These are phyloP conservation scores for Zymoseptoria pseudotritici DNA, from an alignment of 2,329 filamentous ascomycete genomes.

Conservation along the genomic window DNA sequence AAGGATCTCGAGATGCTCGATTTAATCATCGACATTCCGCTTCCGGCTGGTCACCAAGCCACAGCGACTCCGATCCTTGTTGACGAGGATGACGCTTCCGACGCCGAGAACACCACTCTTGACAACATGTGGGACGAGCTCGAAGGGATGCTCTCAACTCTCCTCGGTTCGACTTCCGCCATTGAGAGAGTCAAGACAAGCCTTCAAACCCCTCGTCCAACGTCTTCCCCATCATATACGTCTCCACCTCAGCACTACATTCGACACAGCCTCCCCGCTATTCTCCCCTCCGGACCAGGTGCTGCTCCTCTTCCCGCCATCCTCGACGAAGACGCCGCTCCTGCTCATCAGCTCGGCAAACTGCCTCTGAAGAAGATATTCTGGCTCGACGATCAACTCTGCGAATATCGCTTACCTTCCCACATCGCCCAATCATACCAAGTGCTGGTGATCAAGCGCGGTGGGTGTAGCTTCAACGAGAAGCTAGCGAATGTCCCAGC, in stretches of 20 bases:
- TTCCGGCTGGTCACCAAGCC: neutral
- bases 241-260: conserved; percentile 24
- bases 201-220: neutral
- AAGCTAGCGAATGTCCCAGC: conserved; percentile 82
- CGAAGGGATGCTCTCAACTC: conserved; percentile 26
- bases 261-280: conserved; percentile 39
- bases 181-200: neutral
- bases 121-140: conserved; percentile 45
- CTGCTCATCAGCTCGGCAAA: conserved; percentile 41
- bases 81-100: conserved; percentile 7
- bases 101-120: conserved; percentile 27
- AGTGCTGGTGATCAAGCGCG: conserved; percentile 73
- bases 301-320: conserved; percentile 58
- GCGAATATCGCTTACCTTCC: conserved; percentile 47
- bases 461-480: conserved; percentile 73
- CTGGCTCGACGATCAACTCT: conserved; percentile 64
- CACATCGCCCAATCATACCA: conserved; percentile 54
- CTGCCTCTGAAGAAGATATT: conserved; percentile 43
- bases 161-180: conserved; percentile 1
- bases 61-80: neutral
- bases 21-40: conserved; percentile 53
- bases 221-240: conserved; percentile 2
- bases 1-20: conserved; percentile 68
- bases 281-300: conserved; percentile 52
- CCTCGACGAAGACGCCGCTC: conserved; percentile 19